Evolutionary conservation across 2,329 filamentous ascomycete species (phyloP), one percentile per base, ranked within the genome.

Genomic region (Myriosclerotinia scirpicola): DNA sequence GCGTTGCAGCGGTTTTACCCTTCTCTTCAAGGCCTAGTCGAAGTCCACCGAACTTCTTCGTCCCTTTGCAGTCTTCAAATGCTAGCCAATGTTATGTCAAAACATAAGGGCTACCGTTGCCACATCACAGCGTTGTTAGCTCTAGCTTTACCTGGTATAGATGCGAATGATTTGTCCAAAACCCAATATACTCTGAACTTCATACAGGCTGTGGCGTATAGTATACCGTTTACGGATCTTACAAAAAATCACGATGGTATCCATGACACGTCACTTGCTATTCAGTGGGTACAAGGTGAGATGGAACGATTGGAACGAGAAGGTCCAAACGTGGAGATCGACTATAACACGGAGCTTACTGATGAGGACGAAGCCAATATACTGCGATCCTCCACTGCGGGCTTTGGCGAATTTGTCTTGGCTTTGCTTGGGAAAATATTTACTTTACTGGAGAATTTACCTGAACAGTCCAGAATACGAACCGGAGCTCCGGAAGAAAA

Each of bases 131-230:
- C 94, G 0, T 81, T 99, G 46, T 81, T 99, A n/a, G 95, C 94
- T 6, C 83, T 99, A 68, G 92, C 94, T 5, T 82, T 99, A 42
- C 96, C 96, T 0, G 96, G 95, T 30, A 96, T 99, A 67, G 96
- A 99, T 79, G 93, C 96, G 70, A 99, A 99, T 76, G 95, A 99
- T 78, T 81, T 99, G 36, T 93, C 95, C 76, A 99, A 99, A 82
- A 98, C 95, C 0, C 86, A 97, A 73, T 92, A 97, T 78, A 96
- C 95, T 0, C 83, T 99, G 67, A 92, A 93, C 71, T 97, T 97
- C 76, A 95, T 99, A 67, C 94, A 98, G 78, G 91, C 92, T 67
- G 92, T 98, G 15, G 94, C 93, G 68, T 98, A 97, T 80, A 96
- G 94, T 74, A 96, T 99, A 63, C 96, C 95, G 0, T 91, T 99